phyloP scores from a whole-genome alignment of 1,139 yeast species.

The Lodderomyces oxycetoniae region DNA sequence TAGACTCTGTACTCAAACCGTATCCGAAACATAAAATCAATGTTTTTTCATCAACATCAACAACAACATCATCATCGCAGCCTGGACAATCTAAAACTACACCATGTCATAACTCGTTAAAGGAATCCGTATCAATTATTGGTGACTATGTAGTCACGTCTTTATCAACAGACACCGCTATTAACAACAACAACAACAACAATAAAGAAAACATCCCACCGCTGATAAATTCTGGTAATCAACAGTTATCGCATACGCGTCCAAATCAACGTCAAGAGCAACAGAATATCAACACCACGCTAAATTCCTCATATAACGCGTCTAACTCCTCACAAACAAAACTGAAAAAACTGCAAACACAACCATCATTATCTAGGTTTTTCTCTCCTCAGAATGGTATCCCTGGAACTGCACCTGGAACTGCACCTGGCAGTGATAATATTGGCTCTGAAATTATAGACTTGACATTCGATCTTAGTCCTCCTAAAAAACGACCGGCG shows the following conservation, averaged over 20 bases:
- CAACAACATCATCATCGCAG: slow-evolving; percentile 2
- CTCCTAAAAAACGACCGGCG: slow-evolving; percentile 5
- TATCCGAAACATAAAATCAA: slow-evolving; percentile 11
- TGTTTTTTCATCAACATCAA: background rate
- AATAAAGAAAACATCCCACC: slow-evolving; percentile 8
- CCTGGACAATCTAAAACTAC: background rate
- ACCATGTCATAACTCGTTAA: background rate
- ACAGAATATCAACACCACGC: background rate
- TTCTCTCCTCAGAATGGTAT: slow-evolving; percentile 1
- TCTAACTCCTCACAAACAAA: slow-evolving; percentile 1
- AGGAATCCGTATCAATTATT: slow-evolving; percentile 1
- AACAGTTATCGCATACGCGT: too few species aligned
- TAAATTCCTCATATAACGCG: slow-evolving; percentile 3
- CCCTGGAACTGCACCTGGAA: background rate
- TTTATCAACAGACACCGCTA: slow-evolving; percentile 1
- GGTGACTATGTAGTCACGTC: slow-evolving; percentile 4
- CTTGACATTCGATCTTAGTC: slow-evolving; percentile 7
- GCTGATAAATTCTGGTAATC: too few species aligned
- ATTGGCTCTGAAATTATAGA: too few species aligned
- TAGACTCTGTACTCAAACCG: slow-evolving; percentile 14
- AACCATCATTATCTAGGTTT: slow-evolving; percentile 4
- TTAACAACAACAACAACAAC: background rate
- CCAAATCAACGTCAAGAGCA: slow-evolving; percentile 1
- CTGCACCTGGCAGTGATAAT: too few species aligned
- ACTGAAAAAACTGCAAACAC: slow-evolving; percentile 2